These are phyloP conservation scores for Cicer chorassanicum DNA, from an alignment of 306 rosid species.

Conservation along the genomic window DNA sequence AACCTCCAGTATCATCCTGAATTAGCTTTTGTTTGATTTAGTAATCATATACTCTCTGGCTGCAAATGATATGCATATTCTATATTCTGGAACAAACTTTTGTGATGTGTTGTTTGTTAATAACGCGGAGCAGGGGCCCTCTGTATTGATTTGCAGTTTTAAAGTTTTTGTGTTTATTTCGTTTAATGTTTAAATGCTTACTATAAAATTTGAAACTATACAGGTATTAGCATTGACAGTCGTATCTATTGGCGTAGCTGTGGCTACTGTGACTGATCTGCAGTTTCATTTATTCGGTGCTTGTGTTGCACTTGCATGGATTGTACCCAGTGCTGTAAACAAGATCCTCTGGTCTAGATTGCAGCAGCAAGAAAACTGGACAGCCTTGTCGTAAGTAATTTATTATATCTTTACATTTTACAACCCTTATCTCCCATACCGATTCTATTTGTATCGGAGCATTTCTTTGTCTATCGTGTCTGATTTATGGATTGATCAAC, in stretches of 20 bases:
- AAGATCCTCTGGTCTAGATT: conserved; percentile 92
- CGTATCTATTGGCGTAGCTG: conserved; percentile 79
- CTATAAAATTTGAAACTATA: conserved; percentile 37
- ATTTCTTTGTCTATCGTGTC: conserved; percentile 32
- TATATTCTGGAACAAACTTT: conserved; percentile 5
- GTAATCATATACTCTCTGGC: neutral
- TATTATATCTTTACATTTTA: conserved; percentile 9
- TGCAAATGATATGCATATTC: neutral
- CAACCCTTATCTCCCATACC: neutral
- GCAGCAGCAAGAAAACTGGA: conserved; percentile 90
- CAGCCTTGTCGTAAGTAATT: conserved; percentile 77
- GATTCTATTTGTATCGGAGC: neutral
- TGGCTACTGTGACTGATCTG: conserved; percentile 85
- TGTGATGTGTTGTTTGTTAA: neutral
- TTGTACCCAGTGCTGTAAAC: conserved; percentile 81
- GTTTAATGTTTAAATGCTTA: conserved; percentile 17
- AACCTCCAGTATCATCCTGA: conserved; percentile 2
- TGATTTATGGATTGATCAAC: conserved; percentile 41
- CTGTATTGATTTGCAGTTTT: neutral
- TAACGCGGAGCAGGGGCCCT: too few relatives aligned
- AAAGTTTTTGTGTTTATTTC: neutral
- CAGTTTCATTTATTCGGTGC: conserved; percentile 85
- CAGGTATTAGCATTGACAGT: conserved; percentile 74
- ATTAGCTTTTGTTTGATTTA: neutral
- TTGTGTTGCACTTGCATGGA: conserved; percentile 86